phyloP scores from a whole-genome alignment of 2,329 filamentous ascomycete species.

The Endocalyx cinctus region DNA sequence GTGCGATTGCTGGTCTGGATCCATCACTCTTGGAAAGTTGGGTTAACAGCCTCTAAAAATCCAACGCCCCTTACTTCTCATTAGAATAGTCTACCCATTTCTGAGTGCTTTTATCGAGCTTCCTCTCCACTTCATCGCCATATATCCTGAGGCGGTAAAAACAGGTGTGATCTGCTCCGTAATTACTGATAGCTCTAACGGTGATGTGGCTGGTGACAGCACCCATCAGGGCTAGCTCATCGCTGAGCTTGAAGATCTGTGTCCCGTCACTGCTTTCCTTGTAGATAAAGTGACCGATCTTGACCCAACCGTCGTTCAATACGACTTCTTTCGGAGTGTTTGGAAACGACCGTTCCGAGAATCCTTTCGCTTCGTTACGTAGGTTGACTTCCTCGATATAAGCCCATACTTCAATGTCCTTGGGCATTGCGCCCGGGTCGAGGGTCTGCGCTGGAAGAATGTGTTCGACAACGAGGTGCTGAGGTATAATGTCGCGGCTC shows the following conservation, averaged over 20 bases:
- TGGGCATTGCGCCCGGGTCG: slow-evolving; percentile 58
- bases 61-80: no score
- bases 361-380: slow-evolving; percentile 37
- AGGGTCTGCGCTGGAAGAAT: slow-evolving; percentile 58
- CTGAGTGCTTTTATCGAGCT: no score
- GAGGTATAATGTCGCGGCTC: slow-evolving; percentile 55
- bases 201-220: slow-evolving; percentile 48
- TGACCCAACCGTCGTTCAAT: slow-evolving; percentile 44
- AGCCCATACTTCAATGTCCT: slow-evolving; percentile 66
- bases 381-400: slow-evolving; percentile 44
- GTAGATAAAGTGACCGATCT: slow-evolving; percentile 54
- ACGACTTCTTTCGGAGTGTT: slow-evolving; percentile 18
- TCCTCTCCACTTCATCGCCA: slow-evolving; percentile 33
- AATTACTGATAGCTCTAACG: slow-evolving; percentile 53
- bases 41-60: no score
- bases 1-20: no score
- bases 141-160: slow-evolving; percentile 61
- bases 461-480: slow-evolving; percentile 69
- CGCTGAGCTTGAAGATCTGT: slow-evolving; percentile 50
- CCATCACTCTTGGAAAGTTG: no score
- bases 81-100: no score
- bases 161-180: slow-evolving; percentile 59
- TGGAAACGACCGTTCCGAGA: slow-evolving; percentile 38
- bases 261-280: slow-evolving; percentile 37
- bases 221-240: slow-evolving; percentile 43